A percentile compares a stretch with the other conserved stretches of the same genome.
Evolutionary conservation across 495 filamentous ascomycete genomes (phyloP).

Genomic region (Penicillium steckii): DNA sequence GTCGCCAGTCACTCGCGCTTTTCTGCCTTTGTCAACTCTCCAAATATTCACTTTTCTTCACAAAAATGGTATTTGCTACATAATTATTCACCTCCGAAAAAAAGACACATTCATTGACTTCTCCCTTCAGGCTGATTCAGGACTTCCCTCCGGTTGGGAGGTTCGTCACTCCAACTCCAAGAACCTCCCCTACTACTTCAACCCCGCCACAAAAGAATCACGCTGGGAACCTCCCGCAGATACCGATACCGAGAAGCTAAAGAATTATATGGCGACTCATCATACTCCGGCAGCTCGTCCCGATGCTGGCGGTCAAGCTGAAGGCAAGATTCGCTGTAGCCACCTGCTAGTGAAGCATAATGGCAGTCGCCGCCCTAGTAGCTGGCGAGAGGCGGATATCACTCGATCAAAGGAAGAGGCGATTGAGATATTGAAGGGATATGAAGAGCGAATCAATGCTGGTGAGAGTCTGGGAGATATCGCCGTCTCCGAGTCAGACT

Average conservation of each 20-base stretch:
- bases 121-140: slow-evolving; percentile 59
- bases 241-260: slow-evolving; percentile 86
- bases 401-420: slow-evolving; percentile 87
- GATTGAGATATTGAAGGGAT: slow-evolving; percentile 65
- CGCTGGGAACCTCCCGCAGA: slow-evolving; percentile 90
- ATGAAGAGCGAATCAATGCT: slow-evolving; percentile 70
- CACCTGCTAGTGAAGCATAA: slow-evolving; percentile 92
- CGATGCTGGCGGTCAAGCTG: slow-evolving; percentile 47
- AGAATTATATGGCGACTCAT: slow-evolving; percentile 84
- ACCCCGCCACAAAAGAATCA: slow-evolving; percentile 74
- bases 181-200: slow-evolving; percentile 98
- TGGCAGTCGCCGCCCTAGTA: slow-evolving; percentile 80
- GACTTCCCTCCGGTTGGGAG: slow-evolving; percentile 86
- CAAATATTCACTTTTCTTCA: neutral
- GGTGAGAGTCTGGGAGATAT: slow-evolving; percentile 74
- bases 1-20: no score
- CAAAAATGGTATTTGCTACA: slow-evolving; percentile 4
- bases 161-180: slow-evolving; percentile 95
- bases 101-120: slow-evolving; percentile 1
- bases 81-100: no score
- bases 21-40: slow-evolving; percentile 3
- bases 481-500: slow-evolving; percentile 87
- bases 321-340: slow-evolving; percentile 86
- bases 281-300: slow-evolving; percentile 60
- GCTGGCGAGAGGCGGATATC: slow-evolving; percentile 88